Base-by-base conservation (phyloP, 2,329 filamentous ascomycete species). In the Pezicula neosporulosa region DNA sequence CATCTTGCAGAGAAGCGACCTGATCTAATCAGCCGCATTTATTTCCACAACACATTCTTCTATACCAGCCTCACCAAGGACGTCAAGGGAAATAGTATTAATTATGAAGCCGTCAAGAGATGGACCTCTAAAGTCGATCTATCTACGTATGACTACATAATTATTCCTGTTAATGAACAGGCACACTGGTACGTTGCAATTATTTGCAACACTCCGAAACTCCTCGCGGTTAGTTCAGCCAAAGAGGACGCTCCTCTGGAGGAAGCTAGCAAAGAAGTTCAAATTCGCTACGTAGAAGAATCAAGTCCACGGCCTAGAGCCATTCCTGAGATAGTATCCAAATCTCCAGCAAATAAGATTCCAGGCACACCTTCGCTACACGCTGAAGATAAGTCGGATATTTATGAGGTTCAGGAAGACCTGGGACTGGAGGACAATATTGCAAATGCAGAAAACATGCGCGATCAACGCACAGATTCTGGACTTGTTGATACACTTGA, bases 171-270 rank as follows among this genome's bases (percentile, higher is more conserved):
- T 66, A 95, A 96, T 61, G 89, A 97, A 65, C 76, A 83, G 59
- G 72, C 77, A 1, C 94, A 99, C 68, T 99, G 95, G 94, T 97
- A 94, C 69, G 75, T 97, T 58, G 91, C 90, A 13, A 93, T 99
- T 50, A 93, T 99, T 48, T 96, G 90, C 78, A 96, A 99, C 63
- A 78, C 93, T 2, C 80, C 83, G 3, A 84, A 78, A 47, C 75
- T 94, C 19, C 63, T 66, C 2, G 47, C 51, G n/a, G 45, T 50
- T 33, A 36, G 12, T 33, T 10, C 44, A 30, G 41, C 54, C 5
- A 35, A 57, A 12, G 45, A 45, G 15, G 28, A 45, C 18, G n/a
- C 42, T 12, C 15, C 37, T 35, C 30, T 16, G 24, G 24, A 39
- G 45, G 16, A n/a, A 10, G 4, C 12, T 12, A 30, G 8, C 44